A percentile compares a stretch with the other conserved stretches of the same genome.
Evolutionary conservation across 2,329 filamentous ascomycete species (phyloP).

Genomic region (Penicillium janthinellum): DNA sequence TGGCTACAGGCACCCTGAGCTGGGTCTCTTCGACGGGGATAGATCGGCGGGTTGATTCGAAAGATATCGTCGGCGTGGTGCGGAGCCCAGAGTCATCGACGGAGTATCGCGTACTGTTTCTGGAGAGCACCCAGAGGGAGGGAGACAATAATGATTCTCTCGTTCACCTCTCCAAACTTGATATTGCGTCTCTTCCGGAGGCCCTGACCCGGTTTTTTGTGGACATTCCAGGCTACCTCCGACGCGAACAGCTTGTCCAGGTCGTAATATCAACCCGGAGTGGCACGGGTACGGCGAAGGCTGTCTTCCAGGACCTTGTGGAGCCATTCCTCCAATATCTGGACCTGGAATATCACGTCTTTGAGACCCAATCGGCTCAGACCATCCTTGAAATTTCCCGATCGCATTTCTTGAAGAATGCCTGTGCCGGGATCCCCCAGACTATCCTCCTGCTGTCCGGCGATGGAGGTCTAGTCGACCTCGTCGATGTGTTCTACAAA

Average conservation of each 20-base stretch:
- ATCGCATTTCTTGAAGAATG: slow-evolving; percentile 50
- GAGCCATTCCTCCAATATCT: slow-evolving; percentile 57
- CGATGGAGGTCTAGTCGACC: slow-evolving; percentile 82
- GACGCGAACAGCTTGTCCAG: slow-evolving; percentile 43
- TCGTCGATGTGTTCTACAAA: slow-evolving; percentile 67
- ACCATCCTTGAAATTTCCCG: slow-evolving; percentile 67
- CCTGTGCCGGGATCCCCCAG: slow-evolving; percentile 52
- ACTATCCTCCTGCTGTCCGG: slow-evolving; percentile 80
- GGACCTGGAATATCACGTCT: slow-evolving; percentile 55
- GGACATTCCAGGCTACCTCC: slow-evolving; percentile 28
- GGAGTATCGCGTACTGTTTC: slow-evolving; percentile 27
- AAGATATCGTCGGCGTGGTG: slow-evolving; percentile 31
- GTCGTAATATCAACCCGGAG: slow-evolving; percentile 69
- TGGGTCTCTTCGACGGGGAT: slow-evolving; percentile 19
- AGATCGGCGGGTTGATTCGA: slow-evolving; percentile 20
- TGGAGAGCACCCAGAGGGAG: slow-evolving; percentile 14
- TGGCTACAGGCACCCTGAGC: slow-evolving; percentile 18
- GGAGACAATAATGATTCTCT: neutral
- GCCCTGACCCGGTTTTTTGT: slow-evolving; percentile 18
- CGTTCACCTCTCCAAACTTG: slow-evolving; percentile 19
- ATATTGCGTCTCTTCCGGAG: slow-evolving; percentile 19
- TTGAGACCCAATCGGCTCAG: slow-evolving; percentile 64
- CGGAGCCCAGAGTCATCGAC: slow-evolving; percentile 6
- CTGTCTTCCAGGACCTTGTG: slow-evolving; percentile 60
- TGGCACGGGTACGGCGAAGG: slow-evolving; percentile 60